Percentiles rank a stretch among this genome's conserved stretches.
Conservation (phyloP, 495 filamentous ascomycete species). For the Penicillium taxi region DNA sequence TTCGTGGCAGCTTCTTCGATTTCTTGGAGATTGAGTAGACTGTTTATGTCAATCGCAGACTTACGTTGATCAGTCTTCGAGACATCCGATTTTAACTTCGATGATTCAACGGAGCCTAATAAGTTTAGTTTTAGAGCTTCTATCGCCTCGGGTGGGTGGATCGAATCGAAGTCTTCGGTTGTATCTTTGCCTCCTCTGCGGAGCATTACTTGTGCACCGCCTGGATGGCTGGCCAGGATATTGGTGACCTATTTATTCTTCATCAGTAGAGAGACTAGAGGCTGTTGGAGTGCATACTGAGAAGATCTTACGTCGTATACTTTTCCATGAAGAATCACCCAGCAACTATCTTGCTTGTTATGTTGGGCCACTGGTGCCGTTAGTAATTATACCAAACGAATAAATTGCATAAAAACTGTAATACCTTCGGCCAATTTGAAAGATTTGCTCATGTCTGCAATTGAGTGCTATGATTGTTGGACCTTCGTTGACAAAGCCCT, state of each 20-base stretch:
- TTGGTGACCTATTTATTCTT: background rate
- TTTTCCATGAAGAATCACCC: constrained; percentile 8
- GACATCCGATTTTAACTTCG: constrained; percentile 1
- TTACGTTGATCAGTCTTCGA: background rate
- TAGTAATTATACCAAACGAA: background rate
- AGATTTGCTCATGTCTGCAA: background rate
- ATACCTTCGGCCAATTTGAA: constrained; percentile 1
- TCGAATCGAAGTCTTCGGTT: constrained; percentile 73
- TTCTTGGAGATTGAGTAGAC: constrained; percentile 57
- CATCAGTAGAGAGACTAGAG: background rate
- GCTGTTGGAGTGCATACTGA: background rate
- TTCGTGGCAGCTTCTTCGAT: constrained; percentile 51
- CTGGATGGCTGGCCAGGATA: constrained; percentile 36
- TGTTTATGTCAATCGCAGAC: constrained; percentile 24
- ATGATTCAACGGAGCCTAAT: constrained; percentile 16
- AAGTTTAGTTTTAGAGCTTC: constrained; percentile 16
- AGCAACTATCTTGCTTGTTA: constrained; percentile 3
- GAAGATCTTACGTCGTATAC: constrained; percentile 3
- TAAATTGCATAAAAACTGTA: background rate
- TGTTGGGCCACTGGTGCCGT: constrained; percentile 2
- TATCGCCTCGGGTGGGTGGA: constrained; percentile 58
- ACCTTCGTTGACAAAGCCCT: too few species aligned
- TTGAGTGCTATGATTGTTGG: background rate
- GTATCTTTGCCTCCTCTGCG: constrained; percentile 84
- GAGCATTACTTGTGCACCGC: constrained; percentile 69